Evolutionary conservation across 495 filamentous ascomycete species (phyloP).

Genomic region (Penicillium desertorum): DNA sequence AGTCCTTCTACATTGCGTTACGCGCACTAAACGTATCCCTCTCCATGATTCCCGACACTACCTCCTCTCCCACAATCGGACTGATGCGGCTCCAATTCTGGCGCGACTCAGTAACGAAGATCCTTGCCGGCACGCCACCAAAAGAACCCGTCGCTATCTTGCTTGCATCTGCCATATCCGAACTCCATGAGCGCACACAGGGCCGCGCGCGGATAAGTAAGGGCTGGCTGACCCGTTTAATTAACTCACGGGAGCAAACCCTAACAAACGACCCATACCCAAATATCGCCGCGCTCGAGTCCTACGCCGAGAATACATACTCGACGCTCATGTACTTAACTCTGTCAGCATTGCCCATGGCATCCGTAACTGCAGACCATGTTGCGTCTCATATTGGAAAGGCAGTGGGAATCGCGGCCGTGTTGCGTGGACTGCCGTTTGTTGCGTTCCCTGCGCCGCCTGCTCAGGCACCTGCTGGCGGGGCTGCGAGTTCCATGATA

Average conservation of each 20-base stretch:
- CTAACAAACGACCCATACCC: conserved; percentile 81
- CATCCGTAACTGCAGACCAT: conserved; percentile 84
- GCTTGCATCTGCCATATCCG: conserved; percentile 64
- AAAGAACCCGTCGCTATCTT: conserved; percentile 91
- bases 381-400: conserved; percentile 93
- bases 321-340: conserved; percentile 90
- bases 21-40: conserved; percentile 92
- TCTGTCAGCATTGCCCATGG: conserved; percentile 69
- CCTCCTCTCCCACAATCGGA: conserved; percentile 76
- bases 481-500: conserved; percentile 17
- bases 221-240: conserved; percentile 76
- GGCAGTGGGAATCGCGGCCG: conserved; percentile 80
- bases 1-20: conserved; percentile 83
- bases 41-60: conserved; percentile 81
- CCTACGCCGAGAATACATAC: conserved; percentile 92
- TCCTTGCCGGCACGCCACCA: conserved; percentile 70
- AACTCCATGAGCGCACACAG: conserved; percentile 56
- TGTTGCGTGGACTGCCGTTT: conserved; percentile 79
- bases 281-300: conserved; percentile 70
- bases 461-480: conserved; percentile 50
- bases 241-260: conserved; percentile 76
- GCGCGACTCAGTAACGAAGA: conserved; percentile 75
- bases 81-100: conserved; percentile 92
- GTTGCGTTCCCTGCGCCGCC: conserved; percentile 75
- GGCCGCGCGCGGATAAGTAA: conserved; percentile 64